These are phyloP conservation scores for Populus alba DNA, from an alignment of 345 rosid species.

Conservation along the genomic window DNA sequence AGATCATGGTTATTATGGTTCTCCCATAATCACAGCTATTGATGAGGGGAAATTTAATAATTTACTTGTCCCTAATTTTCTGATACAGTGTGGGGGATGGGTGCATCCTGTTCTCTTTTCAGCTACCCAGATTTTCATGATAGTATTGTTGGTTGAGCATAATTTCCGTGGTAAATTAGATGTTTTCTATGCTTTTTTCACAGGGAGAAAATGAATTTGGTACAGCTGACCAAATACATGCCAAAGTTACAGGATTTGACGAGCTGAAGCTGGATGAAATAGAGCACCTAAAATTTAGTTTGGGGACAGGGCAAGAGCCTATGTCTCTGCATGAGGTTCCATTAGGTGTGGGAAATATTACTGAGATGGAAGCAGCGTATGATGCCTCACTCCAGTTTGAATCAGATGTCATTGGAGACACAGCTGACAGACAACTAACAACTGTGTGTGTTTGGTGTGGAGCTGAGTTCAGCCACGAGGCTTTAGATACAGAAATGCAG, in stretches of 20 bases:
- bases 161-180: neutral
- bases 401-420: constrained; percentile 28
- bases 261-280: constrained; percentile 51
- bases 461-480: constrained; percentile 54
- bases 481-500: constrained; percentile 44
- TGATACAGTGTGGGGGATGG: neutral
- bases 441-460: constrained; percentile 67
- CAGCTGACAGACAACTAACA: constrained; percentile 22
- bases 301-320: constrained; percentile 33
- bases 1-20: neutral
- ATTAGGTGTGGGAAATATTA: constrained; percentile 24
- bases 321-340: constrained; percentile 32
- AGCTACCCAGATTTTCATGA: neutral
- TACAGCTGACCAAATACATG: constrained; percentile 23
- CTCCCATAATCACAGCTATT: neutral
- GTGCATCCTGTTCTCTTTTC: neutral
- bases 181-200: constrained; percentile 11
- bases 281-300: constrained; percentile 38
- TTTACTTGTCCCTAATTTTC: neutral
- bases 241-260: constrained; percentile 32
- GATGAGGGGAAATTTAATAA: neutral
- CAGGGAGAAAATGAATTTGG: constrained; percentile 44
- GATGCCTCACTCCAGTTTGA: constrained; percentile 36
- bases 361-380: constrained; percentile 28
- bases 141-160: neutral